Evolutionary conservation across 1,284 basidiomycete species (phyloP).

Genomic region (Bjerkandera adusta): DNA sequence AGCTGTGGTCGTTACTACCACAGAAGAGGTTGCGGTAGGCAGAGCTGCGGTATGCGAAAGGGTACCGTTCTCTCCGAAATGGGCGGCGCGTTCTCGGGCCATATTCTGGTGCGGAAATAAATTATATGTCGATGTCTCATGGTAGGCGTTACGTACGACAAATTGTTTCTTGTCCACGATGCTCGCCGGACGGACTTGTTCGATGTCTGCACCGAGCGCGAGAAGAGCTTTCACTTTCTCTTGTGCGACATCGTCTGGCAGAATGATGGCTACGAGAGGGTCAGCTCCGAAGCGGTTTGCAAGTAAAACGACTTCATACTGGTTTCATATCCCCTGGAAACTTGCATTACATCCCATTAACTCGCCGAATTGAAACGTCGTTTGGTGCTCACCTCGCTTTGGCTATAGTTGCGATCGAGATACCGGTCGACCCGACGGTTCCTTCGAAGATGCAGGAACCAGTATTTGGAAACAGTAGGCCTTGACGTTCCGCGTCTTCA

Average conservation of each 20-base stretch:
- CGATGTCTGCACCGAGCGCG: slow-evolving; percentile 85
- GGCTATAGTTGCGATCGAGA: slow-evolving; percentile 92
- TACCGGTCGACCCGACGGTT: slow-evolving; percentile 96
- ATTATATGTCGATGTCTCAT: not conserved
- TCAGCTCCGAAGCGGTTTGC: not conserved
- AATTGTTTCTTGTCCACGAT: slow-evolving; percentile 90
- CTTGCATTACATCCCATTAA: not conserved
- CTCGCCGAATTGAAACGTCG: too few relatives aligned
- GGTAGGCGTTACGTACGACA: slow-evolving; percentile 42
- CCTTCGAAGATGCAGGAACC: slow-evolving; percentile 97
- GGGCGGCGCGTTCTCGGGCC: slow-evolving; percentile 71
- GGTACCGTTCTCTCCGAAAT: slow-evolving; percentile 58
- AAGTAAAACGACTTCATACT: slow-evolving; percentile 45
- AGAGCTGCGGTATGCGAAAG: slow-evolving; percentile 21
- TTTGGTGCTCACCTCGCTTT: slow-evolving; percentile 66
- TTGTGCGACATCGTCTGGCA: slow-evolving; percentile 91
- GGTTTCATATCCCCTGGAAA: slow-evolving; percentile 67
- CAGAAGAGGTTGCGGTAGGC: slow-evolving; percentile 32
- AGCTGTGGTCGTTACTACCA: slow-evolving; percentile 58
- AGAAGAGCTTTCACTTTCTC: slow-evolving; percentile 88
- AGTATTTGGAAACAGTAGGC: slow-evolving; percentile 83
- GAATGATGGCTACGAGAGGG: slow-evolving; percentile 68
- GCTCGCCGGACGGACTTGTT: slow-evolving; percentile 83
- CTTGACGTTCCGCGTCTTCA: slow-evolving; percentile 86
- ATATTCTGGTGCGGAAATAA: slow-evolving; percentile 71